Percentiles rank a stretch among this genome's conserved stretches.
Conservation (phyloP, 2,329 filamentous ascomycete genomes). For the Dactylellina leptospora region DNA sequence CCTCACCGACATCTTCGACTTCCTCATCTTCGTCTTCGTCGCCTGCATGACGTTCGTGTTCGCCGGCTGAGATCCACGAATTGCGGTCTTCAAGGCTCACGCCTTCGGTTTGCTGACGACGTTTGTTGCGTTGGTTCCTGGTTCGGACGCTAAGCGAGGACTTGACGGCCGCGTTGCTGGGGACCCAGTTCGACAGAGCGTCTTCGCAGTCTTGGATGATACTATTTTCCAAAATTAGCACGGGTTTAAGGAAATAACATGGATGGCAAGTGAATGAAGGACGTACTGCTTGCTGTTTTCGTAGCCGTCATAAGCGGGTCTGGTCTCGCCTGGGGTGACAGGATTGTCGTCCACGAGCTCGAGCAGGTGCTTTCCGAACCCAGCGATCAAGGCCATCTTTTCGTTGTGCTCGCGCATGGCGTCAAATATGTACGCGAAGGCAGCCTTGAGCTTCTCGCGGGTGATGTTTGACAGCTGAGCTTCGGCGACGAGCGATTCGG, state of each 20-base stretch:
- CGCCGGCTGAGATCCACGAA: constrained; percentile 49
- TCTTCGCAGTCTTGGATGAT: constrained; percentile 99
- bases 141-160: constrained; percentile 87
- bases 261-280: neutral
- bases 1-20: constrained; percentile 29
- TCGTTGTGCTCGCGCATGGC: constrained; percentile 96
- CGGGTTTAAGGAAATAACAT: constrained; percentile 55
- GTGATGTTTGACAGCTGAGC: constrained; percentile 99
- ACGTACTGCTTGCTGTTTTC: constrained; percentile 87
- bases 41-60: constrained; percentile 35
- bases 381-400: constrained; percentile 97
- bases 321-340: constrained; percentile 95
- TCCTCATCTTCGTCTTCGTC: constrained; percentile 46
- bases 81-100: constrained; percentile 46
- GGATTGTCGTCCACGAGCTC: constrained; percentile 96
- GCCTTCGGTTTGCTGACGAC: constrained; percentile 52
- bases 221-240: constrained; percentile 59
- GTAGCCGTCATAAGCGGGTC: constrained; percentile 95
- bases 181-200: constrained; percentile 95
- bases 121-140: constrained; percentile 68
- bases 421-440: constrained; percentile 98
- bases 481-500: constrained; percentile 97
- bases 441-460: constrained; percentile 98
- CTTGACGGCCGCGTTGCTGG: constrained; percentile 84
- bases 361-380: constrained; percentile 97